Evolutionary conservation across 345 rosid genomes (phyloP), one percentile per base, ranked within the genome.

Genomic region (Litchi chinensis): DNA sequence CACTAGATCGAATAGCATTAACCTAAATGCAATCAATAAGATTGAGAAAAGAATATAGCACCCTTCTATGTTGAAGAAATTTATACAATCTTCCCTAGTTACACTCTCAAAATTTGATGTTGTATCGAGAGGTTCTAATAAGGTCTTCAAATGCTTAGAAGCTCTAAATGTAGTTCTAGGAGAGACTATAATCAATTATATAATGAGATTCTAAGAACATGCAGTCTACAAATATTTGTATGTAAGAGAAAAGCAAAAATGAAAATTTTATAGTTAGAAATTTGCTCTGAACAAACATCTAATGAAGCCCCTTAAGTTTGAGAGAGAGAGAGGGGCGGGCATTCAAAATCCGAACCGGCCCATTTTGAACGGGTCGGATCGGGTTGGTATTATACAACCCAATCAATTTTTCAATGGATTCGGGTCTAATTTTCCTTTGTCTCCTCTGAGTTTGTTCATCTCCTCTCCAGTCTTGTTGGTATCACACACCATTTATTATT

Each of bases 181-280:
- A 84, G 76, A 90, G 93, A 81, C 93, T 90, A 65, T 90, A 90
- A 78, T 90, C 93, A 24, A 90, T 88, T 73, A 90, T 86, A 11
- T 85, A 83, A 74, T 88, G 93, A 75, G 93, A 90, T 82, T 88
- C 91, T 78, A 90, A 81, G 79, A 90, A 90, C 76, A 0, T 68
- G 87, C 91, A 85, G 71, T 90, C 93, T 41, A 86, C 73, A 69
- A 85, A 75, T 70, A 89, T 81, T 79, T 89, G 93, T 72, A 91
- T 90, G 89, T 84, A 77, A 65, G 52, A 74, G 70, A 15, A 26
- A 63, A 67, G 74, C 32, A 73, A 72, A 46, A 75, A 71, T 6
- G 44, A 64, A 41, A 28, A 28, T 28, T 50, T 9, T 8, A 50
- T 69, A 43, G 74, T 63, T 48, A 80, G 67, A 69, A 75, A 37